Evolutionary conservation across 768 basidiomycete genomes (phyloP).

Genomic region (Podaxis sp.): DNA sequence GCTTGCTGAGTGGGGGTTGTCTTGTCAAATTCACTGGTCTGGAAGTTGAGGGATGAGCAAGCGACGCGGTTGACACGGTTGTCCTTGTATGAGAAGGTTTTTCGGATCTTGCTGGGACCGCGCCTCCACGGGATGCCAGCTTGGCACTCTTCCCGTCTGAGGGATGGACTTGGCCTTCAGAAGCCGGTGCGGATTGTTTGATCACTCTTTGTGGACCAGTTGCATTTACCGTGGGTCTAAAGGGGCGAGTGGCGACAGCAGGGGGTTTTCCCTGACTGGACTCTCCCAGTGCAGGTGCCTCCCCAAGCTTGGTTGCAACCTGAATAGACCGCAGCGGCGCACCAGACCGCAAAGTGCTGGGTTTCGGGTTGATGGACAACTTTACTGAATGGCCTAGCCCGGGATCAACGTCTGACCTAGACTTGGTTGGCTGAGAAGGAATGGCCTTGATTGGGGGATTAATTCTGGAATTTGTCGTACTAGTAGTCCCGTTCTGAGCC

Average conservation of each 20-base stretch:
- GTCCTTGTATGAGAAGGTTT: background rate
- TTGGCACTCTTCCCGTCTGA: background rate
- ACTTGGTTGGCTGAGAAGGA: background rate
- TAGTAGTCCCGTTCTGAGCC: constrained; percentile 16
- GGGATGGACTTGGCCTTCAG: background rate
- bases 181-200: background rate
- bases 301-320: background rate
- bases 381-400: background rate
- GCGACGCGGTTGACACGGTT: background rate
- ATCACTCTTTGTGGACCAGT: constrained; percentile 14
- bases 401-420: background rate
- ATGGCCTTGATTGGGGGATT: background rate
- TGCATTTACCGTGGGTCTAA: background rate
- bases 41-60: constrained; percentile 2
- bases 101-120: background rate
- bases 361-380: background rate
- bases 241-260: background rate
- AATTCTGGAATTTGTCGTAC: constrained; percentile 14
- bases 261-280: background rate
- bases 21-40: background rate
- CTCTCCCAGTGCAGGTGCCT: background rate
- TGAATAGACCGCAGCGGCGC: background rate
- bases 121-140: no score
- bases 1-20: background rate
- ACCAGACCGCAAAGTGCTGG: background rate